Percentiles rank a stretch among this genome's conserved stretches.
Conservation (phyloP, 345 rosid species). For the Eucalyptus pauciflora region DNA sequence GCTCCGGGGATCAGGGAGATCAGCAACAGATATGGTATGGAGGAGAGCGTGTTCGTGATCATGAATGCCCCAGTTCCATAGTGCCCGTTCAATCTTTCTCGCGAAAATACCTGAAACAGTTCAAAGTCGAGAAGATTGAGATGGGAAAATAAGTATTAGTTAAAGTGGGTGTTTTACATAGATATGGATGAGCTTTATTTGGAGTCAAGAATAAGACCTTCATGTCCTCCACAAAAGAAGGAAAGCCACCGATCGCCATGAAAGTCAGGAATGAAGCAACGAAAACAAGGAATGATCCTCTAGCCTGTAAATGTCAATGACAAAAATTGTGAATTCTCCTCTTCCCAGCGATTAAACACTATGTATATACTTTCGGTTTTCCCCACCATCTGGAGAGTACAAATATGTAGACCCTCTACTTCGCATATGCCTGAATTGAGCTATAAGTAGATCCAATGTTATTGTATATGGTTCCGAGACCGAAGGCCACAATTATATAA, state of each 20-base stretch:
- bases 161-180: background rate
- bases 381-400: background rate
- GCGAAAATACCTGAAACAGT: slow-evolving; percentile 6
- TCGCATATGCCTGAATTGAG: background rate
- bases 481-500: background rate
- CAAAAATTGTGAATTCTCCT: background rate
- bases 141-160: background rate
- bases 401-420: background rate
- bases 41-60: background rate
- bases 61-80: background rate
- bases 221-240: slow-evolving; percentile 1
- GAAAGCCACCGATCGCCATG: slow-evolving; percentile 4
- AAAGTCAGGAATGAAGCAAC: background rate
- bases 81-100: slow-evolving; percentile 1
- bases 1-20: background rate
- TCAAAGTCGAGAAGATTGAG: background rate
- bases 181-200: background rate
- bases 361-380: background rate
- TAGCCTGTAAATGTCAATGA: background rate
- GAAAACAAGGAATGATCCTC: background rate
- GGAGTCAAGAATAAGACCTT: background rate
- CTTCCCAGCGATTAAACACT: background rate
- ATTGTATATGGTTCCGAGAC: background rate
- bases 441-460: background rate
- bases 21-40: background rate